Conservation (phyloP, 2,329 filamentous ascomycete species). For the Botrytis cinerea region DNA sequence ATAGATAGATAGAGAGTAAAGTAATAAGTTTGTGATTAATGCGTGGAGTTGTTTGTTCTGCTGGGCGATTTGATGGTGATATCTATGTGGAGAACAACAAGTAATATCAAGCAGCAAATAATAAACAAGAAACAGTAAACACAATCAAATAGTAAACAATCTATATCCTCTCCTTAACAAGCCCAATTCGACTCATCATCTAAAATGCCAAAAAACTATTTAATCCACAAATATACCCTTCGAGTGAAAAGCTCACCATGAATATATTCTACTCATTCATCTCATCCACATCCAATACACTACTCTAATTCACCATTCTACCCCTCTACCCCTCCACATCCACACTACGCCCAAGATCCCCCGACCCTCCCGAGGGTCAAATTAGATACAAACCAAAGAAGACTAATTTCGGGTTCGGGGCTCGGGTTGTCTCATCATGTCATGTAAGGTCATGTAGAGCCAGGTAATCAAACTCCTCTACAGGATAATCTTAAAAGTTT, state of each 20-base stretch:
- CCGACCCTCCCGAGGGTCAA: no score
- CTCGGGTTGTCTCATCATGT: neutral
- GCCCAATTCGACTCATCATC: neutral
- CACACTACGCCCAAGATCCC: neutral
- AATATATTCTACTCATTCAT: neutral
- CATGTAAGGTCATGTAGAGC: neutral
- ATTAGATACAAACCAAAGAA: neutral
- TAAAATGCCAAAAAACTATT: neutral
- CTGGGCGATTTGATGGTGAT: neutral
- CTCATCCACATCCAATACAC: neutral
- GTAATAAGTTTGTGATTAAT: neutral
- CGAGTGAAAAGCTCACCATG: neutral
- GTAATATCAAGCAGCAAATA: neutral
- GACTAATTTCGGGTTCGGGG: neutral
- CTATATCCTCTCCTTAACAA: neutral
- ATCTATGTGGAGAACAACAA: neutral
- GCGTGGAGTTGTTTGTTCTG: neutral
- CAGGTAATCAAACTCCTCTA: neutral
- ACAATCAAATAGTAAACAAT: neutral
- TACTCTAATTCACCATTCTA: neutral
- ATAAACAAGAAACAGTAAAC: neutral
- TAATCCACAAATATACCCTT: neutral
- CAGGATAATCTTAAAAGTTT: neutral
- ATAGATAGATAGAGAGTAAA: neutral
- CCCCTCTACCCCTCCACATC: no score